These are phyloP conservation scores for Plasmodium vivax DNA, from an alignment of 169 alveolate species.

Conservation along the genomic window DNA sequence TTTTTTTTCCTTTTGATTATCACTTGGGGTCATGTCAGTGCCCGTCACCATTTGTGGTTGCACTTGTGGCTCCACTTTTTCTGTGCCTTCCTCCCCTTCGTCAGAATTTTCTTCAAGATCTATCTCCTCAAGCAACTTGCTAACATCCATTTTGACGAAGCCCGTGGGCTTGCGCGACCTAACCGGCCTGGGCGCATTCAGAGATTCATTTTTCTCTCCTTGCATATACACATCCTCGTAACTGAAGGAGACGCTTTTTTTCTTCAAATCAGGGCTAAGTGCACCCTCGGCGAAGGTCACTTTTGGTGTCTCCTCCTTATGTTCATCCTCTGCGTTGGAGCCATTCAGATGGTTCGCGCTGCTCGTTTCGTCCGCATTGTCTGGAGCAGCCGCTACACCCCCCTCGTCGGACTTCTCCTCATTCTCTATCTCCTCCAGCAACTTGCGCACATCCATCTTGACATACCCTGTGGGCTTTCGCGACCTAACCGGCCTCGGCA, in stretches of 20 bases:
- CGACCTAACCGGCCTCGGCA: conserved; percentile 32
- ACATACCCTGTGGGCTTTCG: conserved; percentile 66
- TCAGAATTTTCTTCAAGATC: conserved; percentile 3
- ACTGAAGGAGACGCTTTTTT: not conserved
- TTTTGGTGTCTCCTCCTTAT: not conserved
- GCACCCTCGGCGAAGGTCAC: not conserved
- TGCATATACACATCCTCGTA: not conserved
- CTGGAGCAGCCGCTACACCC: not conserved
- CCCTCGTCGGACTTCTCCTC: not conserved
- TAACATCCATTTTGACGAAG: conserved; percentile 52
- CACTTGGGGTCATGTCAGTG: not conserved
- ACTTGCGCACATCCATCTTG: conserved; percentile 13
- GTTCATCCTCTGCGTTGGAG: not conserved
- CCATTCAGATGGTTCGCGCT: not conserved
- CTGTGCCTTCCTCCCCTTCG: not conserved
- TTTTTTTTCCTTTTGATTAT: not conserved
- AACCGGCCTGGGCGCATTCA: not conserved
- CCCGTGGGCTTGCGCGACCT: conserved; percentile 56
- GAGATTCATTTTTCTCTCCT: not conserved
- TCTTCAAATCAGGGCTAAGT: not conserved
- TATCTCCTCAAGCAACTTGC: conserved; percentile 14
- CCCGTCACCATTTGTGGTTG: not conserved
- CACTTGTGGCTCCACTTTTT: not conserved
- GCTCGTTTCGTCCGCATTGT: not conserved
- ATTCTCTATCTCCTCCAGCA: conserved; percentile 12